Base-by-base conservation (phyloP, 768 basidiomycete genomes). In the Xerocomellus chrysenteron region DNA sequence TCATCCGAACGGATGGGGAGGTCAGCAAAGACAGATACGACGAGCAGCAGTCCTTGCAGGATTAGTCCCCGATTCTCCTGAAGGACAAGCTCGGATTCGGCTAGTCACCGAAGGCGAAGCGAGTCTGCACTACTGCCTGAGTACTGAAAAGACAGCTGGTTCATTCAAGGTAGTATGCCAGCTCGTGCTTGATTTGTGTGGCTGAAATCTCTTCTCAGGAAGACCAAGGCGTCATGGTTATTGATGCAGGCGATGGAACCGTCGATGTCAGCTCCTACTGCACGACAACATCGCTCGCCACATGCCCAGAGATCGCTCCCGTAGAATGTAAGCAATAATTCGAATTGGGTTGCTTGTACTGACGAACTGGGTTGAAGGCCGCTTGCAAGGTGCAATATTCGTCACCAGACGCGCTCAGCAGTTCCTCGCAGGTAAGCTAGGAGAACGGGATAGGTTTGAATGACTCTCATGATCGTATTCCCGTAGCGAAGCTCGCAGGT, bases 181-280 rank as follows among this genome's bases (percentile, higher is more conserved):
- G 32, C 17, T 26, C 4, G 39, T 21, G 16, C 42, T 42, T 21
- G 17, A 44, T 26, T 14, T 7, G 5, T 28, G 17, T 50, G 0
- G 26, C 55, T 63, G 36, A 63, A 30, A 9, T 5, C 6, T 16
- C 14, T 30, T 24, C 30, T 41, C 57, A 82, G 80, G 70, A 66
- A 14, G 77, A 77, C 13, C 65, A 80, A 44, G 80, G 79, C 1
- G 70, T 84, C 4, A 69, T 82, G 55, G 73, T 86, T 35, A 78
- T 85, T n/a, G 83, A 86, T 55, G 82, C 83, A 4, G 84, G 85
- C 8, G 83, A 83, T 42, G 85, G 83, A 19, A 87, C 83, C 0
- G 73, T 86, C 28, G 84, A 87, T 57, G 71, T 86, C 40, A 84
- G 81, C 55, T 74, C 80, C 13, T 86, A 86, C 54, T 74, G 74